These are phyloP conservation scores for Rhynchospora tenuis DNA, from an alignment of 176 grass and related monocot genomes.

Conservation along the genomic window DNA sequence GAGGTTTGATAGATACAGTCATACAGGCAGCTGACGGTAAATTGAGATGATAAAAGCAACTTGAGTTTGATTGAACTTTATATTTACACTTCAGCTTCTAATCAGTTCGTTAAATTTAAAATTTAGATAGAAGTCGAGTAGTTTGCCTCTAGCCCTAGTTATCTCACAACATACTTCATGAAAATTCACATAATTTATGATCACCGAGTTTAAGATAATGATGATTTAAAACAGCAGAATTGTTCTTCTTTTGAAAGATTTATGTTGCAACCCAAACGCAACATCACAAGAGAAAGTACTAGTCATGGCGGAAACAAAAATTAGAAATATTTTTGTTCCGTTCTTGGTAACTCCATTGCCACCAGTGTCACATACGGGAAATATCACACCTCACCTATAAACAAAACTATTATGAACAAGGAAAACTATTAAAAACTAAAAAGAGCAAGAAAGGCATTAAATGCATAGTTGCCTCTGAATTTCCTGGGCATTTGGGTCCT, in stretches of 20 bases:
- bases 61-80: background rate
- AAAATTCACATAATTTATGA: background rate
- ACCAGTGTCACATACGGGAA: conserved; percentile 4
- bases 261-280: background rate
- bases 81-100: background rate
- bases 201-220: background rate
- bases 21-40: background rate
- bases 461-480: conserved; percentile 15
- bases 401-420: conserved; percentile 3
- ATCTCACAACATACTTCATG: background rate
- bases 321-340: conserved; percentile 20
- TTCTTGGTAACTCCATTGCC: background rate
- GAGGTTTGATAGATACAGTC: background rate
- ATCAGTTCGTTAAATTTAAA: background rate
- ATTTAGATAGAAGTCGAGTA: too few species aligned
- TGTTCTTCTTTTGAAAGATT: background rate
- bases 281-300: background rate
- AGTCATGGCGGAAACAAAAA: conserved; percentile 21
- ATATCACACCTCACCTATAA: conserved; percentile 5
- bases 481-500: conserved; percentile 1
- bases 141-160: background rate
- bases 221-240: background rate
- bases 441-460: conserved; percentile 8
- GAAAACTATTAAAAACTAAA: conserved; percentile 3
- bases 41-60: background rate